Evolutionary conservation across 2,329 filamentous ascomycete species (phyloP), one percentile per base, ranked within the genome.

Genomic region (Knoxdaviesia proteae): DNA sequence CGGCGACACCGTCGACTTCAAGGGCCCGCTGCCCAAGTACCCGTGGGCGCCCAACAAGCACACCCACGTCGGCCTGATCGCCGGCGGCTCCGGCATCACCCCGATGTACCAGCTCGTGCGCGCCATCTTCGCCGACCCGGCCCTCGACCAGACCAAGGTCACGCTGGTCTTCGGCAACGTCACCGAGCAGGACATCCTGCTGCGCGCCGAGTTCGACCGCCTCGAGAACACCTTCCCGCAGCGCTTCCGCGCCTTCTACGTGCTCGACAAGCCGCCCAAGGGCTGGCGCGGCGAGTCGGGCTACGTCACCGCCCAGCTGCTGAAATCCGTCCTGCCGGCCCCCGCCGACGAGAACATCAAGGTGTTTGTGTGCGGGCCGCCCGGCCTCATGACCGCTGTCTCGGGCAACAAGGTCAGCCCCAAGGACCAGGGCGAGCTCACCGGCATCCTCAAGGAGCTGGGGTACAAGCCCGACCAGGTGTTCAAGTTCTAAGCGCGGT

Each of bases 61-160:
- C 67, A 67, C 83, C 47, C 86, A 96, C 67, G 75, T 92, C 53
- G 79, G 74, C 36, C 68, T 88, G 50, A 73, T 98, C 48, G 84
- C 88, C n/a, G 90, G 90, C 53, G 90, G 90, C 49, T 94, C 90
- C 6, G 90, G 90, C 47, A 93, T 98, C 60, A 90, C 90, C 7
- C 90, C 90, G 51, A 94, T 96, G 88, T 96, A 83, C 70, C 90
- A 98, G 69, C 77, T 98, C 39, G 69, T 76, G 49, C 84, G 84
- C 48, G 72, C 78, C 56, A 94, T 98, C 64, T 93, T 96, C 77
- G 84, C 80, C 63, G 93, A 94, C 73, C 84, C 88, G 47, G 74
- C 83, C 38, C 20, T 20, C 20, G 90, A 98, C 67, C 87, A 90
- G 74, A 98, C 90, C 53, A 93, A 94, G 69, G 86, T 98, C 37